Evolutionary conservation across 805 yeast genomes (phyloP).

Genomic region (Kurtzmaniella cleridarum): DNA sequence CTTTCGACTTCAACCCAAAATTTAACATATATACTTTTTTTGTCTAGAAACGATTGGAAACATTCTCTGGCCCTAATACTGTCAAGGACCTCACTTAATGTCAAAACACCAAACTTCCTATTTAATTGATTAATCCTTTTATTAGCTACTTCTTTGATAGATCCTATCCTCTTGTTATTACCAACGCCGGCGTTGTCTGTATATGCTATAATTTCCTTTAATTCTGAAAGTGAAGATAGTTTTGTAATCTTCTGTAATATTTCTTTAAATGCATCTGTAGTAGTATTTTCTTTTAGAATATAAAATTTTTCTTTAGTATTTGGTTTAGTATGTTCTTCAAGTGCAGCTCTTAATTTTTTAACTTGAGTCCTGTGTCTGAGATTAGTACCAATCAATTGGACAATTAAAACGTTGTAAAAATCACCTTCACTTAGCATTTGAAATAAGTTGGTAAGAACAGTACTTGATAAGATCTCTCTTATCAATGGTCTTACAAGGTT

Average conservation of each 20-base stretch:
- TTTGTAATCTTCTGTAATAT: not conserved
- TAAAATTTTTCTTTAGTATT: not conserved
- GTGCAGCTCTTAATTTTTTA: slow-evolving; percentile 59
- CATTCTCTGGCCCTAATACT: not conserved
- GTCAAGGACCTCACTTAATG: not conserved
- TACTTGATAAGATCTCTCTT: slow-evolving; percentile 57
- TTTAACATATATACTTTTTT: slow-evolving; percentile 43
- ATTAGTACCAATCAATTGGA: slow-evolving; percentile 50
- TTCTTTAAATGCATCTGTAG: not conserved
- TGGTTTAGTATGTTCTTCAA: slow-evolving; percentile 54
- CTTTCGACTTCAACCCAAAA: slow-evolving; percentile 66
- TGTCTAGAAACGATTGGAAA: slow-evolving; percentile 37
- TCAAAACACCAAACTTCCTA: not conserved
- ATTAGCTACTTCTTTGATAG: no score
- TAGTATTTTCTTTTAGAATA: not conserved
- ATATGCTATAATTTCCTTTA: slow-evolving; percentile 2
- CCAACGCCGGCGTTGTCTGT: not conserved
- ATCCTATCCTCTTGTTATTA: no score
- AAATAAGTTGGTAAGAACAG: slow-evolving; percentile 46
- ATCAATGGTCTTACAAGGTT: slow-evolving; percentile 45
- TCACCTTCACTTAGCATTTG: slow-evolving; percentile 64
- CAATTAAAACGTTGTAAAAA: slow-evolving; percentile 64
- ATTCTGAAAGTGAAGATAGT: not conserved
- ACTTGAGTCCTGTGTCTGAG: slow-evolving; percentile 74
- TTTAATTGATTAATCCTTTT: not conserved